Conservation (phyloP, 2,329 filamentous ascomycete genomes). For the Aspergillus fructus region DNA sequence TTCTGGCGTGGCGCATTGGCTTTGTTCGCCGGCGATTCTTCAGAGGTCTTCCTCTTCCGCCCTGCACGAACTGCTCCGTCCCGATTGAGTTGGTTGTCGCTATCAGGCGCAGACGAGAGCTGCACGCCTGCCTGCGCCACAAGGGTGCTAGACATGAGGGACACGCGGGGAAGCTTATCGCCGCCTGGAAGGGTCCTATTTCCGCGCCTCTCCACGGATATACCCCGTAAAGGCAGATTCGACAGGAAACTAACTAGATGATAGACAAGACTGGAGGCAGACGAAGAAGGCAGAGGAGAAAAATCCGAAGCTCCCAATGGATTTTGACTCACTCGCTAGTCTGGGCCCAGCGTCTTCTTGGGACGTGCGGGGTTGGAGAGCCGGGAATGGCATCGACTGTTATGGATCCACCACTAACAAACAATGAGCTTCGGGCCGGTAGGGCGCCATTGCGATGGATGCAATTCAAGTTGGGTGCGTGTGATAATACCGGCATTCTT, state of each 20-base stretch:
- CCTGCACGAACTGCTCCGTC: background rate
- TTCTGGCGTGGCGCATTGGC: conserved; percentile 30
- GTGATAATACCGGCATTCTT: background rate
- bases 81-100: background rate
- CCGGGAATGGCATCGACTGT: background rate
- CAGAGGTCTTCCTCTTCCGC: conserved; percentile 33
- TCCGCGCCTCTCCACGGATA: background rate
- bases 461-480: background rate
- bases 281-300: conserved; percentile 4
- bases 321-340: conserved; percentile 6
- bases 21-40: conserved; percentile 17
- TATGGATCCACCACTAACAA: background rate
- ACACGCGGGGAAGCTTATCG: background rate
- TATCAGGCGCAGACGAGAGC: conserved; percentile 4
- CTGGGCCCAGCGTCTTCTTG: background rate
- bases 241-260: background rate
- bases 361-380: conserved; percentile 10
- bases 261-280: background rate
- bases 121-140: conserved; percentile 13
- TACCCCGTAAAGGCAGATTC: background rate
- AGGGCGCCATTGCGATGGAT: background rate
- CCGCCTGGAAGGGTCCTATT: background rate
- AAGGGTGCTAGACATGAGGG: conserved; percentile 4
- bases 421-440: background rate
- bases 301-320: conserved; percentile 8